Evolutionary conservation across 148 eudicot genomes (phyloP).

Genomic region (Amaranthus hypochondriacus): DNA sequence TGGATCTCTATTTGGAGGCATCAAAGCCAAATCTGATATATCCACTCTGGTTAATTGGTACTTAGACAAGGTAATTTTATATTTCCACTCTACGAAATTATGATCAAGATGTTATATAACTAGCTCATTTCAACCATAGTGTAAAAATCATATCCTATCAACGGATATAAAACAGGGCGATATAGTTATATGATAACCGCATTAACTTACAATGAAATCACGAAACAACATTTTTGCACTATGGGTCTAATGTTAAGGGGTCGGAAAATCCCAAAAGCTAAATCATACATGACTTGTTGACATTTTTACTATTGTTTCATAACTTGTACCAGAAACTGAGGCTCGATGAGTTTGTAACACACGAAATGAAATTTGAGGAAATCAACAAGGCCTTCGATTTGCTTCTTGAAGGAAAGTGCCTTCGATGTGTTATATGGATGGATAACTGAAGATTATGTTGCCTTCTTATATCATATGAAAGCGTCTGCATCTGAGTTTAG

Average conservation of each 20-base stretch:
- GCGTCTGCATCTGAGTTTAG: too few species aligned
- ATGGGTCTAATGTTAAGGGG: too few species aligned
- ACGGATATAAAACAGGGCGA: too few species aligned
- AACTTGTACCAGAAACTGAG: conserved; percentile 33
- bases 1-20: conserved; percentile 79
- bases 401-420: conserved; percentile 40
- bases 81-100: background rate
- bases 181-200: too few species aligned
- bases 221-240: too few species aligned
- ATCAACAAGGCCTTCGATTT: conserved; percentile 50
- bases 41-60: conserved; percentile 63
- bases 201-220: too few species aligned
- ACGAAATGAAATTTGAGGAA: conserved; percentile 42
- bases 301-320: background rate
- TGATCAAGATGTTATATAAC: too few species aligned
- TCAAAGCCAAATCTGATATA: conserved; percentile 77
- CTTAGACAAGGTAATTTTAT: conserved; percentile 54
- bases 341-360: conserved; percentile 50
- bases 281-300: background rate
- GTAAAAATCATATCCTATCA: too few species aligned
- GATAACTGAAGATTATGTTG: conserved; percentile 14
- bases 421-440: conserved; percentile 56
- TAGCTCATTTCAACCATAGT: too few species aligned
- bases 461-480: background rate
- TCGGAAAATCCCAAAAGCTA: too few species aligned